phyloP scores from a whole-genome alignment of 495 filamentous ascomycete genomes.

The Monascus purpureus region DNA sequence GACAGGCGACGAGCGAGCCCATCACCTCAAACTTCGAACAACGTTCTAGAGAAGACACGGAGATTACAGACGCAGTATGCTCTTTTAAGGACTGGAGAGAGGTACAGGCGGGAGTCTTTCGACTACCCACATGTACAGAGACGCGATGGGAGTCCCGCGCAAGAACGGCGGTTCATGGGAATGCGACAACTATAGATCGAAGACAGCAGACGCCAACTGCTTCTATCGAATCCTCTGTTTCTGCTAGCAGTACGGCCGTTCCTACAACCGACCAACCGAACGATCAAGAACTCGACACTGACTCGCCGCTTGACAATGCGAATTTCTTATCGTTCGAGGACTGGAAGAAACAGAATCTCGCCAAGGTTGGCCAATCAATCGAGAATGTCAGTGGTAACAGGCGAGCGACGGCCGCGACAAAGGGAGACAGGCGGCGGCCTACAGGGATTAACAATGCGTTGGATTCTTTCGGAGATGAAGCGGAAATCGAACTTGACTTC shows the following conservation, averaged over 20 bases:
- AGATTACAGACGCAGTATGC: slow-evolving; percentile 1
- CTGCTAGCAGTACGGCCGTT: slow-evolving; percentile 2
- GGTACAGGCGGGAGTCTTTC: slow-evolving; percentile 1
- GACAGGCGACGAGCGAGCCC: not conserved
- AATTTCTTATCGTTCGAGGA: slow-evolving; percentile 96
- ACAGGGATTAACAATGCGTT: slow-evolving; percentile 48
- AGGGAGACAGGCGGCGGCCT: slow-evolving; percentile 33
- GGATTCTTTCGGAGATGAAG: slow-evolving; percentile 71
- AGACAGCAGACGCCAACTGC: slow-evolving; percentile 3
- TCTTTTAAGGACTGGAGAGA: slow-evolving; percentile 1
- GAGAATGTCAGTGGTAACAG: slow-evolving; percentile 47
- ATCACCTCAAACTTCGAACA: not conserved
- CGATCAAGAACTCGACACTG: slow-evolving; percentile 38
- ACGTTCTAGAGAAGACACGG: not conserved
- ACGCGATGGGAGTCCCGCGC: slow-evolving; percentile 6
- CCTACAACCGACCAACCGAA: slow-evolving; percentile 4
- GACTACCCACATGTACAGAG: slow-evolving; percentile 10
- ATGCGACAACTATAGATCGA: slow-evolving; percentile 2
- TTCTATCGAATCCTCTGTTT: slow-evolving; percentile 1
- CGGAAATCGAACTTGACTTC: slow-evolving; percentile 85
- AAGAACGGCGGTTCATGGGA: not conserved
- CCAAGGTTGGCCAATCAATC: slow-evolving; percentile 69
- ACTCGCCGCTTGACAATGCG: slow-evolving; percentile 63
- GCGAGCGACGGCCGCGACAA: slow-evolving; percentile 21
- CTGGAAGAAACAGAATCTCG: slow-evolving; percentile 92